Evolutionary conservation across 768 basidiomycete species (phyloP).

Genomic region (Suillus bovinus): DNA sequence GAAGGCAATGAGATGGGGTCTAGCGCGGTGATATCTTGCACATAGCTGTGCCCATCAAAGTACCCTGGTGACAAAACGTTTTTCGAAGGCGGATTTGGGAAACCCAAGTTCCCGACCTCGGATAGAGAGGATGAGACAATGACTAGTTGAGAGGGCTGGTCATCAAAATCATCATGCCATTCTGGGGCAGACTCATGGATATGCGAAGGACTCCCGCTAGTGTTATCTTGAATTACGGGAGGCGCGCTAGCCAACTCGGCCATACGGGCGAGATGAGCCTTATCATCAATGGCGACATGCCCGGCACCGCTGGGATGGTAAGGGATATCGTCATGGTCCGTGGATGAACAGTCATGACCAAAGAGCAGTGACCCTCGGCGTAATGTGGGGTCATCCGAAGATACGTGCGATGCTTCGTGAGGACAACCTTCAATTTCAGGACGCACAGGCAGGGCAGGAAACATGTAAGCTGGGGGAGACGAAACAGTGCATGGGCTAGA

Average conservation of each 20-base stretch:
- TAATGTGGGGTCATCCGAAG: slow-evolving; percentile 13
- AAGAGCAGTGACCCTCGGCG: slow-evolving; percentile 11
- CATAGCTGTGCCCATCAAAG: slow-evolving; percentile 5
- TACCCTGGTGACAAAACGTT: neutral
- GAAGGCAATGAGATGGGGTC: neutral
- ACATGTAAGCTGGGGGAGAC: slow-evolving; percentile 49
- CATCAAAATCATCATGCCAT: slow-evolving; percentile 53
- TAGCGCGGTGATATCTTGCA: neutral
- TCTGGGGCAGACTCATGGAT: slow-evolving; percentile 47
- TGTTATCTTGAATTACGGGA: slow-evolving; percentile 26
- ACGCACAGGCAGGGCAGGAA: slow-evolving; percentile 23
- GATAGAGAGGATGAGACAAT: slow-evolving; percentile 45
- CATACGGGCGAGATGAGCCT: slow-evolving; percentile 53
- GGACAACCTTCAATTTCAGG: slow-evolving; percentile 10
- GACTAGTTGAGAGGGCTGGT: slow-evolving; percentile 35
- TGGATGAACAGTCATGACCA: slow-evolving; percentile 11
- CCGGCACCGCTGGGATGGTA: slow-evolving; percentile 40
- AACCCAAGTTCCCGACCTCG: slow-evolving; percentile 21
- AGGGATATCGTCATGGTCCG: slow-evolving; percentile 23
- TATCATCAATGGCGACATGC: slow-evolving; percentile 71
- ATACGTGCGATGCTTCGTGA: slow-evolving; percentile 12
- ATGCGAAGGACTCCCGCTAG: slow-evolving; percentile 16
- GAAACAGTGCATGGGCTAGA: slow-evolving; percentile 23
- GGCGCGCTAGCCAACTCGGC: slow-evolving; percentile 55
- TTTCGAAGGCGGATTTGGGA: slow-evolving; percentile 3